Conservation (phyloP, 2,329 filamentous ascomycete species). For the Xylariaceae sp. region DNA sequence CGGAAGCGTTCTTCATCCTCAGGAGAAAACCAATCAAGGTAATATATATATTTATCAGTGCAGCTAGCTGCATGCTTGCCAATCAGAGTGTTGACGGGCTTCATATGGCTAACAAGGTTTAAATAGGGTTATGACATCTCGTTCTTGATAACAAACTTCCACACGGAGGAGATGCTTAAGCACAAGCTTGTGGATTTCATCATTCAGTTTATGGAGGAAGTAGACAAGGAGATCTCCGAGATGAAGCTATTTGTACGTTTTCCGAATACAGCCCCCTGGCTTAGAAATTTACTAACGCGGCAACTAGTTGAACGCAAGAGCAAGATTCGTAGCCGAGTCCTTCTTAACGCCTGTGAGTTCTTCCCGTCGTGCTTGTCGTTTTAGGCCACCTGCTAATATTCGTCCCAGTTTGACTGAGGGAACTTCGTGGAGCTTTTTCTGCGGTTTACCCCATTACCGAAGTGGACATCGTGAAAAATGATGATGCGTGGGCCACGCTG, state of each 20-base stretch:
- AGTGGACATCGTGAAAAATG: slow-evolving; percentile 2
- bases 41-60: no score
- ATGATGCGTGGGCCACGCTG: slow-evolving; percentile 5
- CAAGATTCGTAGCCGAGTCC: slow-evolving; percentile 96
- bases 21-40: slow-evolving; percentile 95
- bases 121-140: slow-evolving; percentile 90
- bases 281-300: slow-evolving; percentile 33
- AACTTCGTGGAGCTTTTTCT: neutral
- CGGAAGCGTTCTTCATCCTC: slow-evolving; percentile 96
- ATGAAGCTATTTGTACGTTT: slow-evolving; percentile 96
- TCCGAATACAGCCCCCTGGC: neutral
- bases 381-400: slow-evolving; percentile 2
- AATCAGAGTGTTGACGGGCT: neutral
- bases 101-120: slow-evolving; percentile 3
- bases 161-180: slow-evolving; percentile 98
- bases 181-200: slow-evolving; percentile 99
- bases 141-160: slow-evolving; percentile 97
- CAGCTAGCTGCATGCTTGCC: neutral
- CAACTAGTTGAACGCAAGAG: slow-evolving; percentile 85
- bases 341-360: slow-evolving; percentile 85
- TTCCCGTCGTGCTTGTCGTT: neutral
- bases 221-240: slow-evolving; percentile 99
- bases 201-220: slow-evolving; percentile 99
- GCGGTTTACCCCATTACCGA: neutral
- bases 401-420: slow-evolving; percentile 25